These are phyloP conservation scores for Penstemon davidsonii DNA, from an alignment of 257 asterid genomes.

Conservation along the genomic window DNA sequence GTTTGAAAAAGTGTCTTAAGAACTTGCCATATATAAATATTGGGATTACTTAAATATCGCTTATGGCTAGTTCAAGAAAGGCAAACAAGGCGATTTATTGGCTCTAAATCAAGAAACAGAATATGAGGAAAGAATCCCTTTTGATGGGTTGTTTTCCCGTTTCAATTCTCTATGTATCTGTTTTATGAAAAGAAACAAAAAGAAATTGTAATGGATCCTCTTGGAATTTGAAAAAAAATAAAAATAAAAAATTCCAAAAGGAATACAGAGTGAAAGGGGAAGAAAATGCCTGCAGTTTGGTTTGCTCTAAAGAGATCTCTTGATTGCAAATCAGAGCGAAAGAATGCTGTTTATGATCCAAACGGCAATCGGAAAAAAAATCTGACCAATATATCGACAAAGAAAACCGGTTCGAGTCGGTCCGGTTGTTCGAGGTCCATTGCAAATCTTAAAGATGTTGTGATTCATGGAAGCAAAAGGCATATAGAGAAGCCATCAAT, in stretches of 20 bases:
- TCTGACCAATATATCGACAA: constrained; percentile 49
- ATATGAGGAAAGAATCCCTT: constrained; percentile 29
- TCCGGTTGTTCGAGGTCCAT: constrained; percentile 92
- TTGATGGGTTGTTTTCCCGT: constrained; percentile 8
- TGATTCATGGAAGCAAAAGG: constrained; percentile 89
- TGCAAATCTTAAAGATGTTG: constrained; percentile 81
- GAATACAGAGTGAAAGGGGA: not conserved
- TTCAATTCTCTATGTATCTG: not conserved
- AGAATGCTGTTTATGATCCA: constrained; percentile 57
- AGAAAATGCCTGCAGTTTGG: constrained; percentile 85
- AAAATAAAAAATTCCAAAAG: not conserved
- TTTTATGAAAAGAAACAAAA: not conserved
- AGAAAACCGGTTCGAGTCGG: constrained; percentile 41
- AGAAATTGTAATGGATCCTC: constrained; percentile 6
- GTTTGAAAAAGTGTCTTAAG: constrained; percentile 26
- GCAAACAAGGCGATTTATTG: constrained; percentile 20
- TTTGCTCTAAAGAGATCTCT: constrained; percentile 64
- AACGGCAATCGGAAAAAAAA: constrained; percentile 26
- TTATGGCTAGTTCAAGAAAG: constrained; percentile 30
- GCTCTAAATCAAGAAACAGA: constrained; percentile 30
- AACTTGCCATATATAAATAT: constrained; percentile 30
- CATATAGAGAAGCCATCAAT: constrained; percentile 66
- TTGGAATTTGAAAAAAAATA: not conserved
- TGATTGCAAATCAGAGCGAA: constrained; percentile 59
- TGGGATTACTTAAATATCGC: constrained; percentile 16